Evolutionary conservation across 176 grass and related monocot species (phyloP).

Genomic region (Saccharum spontaneum): DNA sequence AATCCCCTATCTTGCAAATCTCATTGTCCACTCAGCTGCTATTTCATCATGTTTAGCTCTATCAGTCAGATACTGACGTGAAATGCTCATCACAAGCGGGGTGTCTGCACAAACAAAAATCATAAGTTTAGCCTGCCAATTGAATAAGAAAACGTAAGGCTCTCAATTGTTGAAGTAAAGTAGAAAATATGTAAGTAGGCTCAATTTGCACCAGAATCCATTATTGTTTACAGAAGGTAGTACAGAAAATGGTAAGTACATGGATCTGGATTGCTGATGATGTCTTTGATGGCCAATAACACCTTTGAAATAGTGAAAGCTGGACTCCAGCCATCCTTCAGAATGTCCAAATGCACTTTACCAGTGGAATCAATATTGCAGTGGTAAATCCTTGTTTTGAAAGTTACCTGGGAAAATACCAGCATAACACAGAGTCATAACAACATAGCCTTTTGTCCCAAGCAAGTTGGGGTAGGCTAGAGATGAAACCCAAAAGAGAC

Average conservation of each 20-base stretch:
- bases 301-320: constrained; percentile 92
- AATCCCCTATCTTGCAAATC: constrained; percentile 73
- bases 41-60: constrained; percentile 78
- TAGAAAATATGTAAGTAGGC: not conserved
- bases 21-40: constrained; percentile 86
- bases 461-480: too few species aligned
- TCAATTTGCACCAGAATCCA: constrained; percentile 7
- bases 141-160: not conserved
- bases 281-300: constrained; percentile 66
- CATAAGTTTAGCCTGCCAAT: not conserved
- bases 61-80: constrained; percentile 65
- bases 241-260: constrained; percentile 50
- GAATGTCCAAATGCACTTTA: constrained; percentile 64
- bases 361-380: constrained; percentile 69
- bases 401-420: constrained; percentile 58
- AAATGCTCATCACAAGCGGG: constrained; percentile 51
- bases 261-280: constrained; percentile 85
- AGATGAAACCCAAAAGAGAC: too few species aligned
- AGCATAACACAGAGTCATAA: constrained; percentile 14
- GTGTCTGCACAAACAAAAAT: constrained; percentile 56
- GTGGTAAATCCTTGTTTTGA: constrained; percentile 93
- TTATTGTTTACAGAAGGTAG: constrained; percentile 16
- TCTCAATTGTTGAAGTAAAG: constrained; percentile 3
- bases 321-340: constrained; percentile 84
- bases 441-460: too few species aligned